Evolutionary conservation across 768 basidiomycete species (phyloP).

Genomic region (Suillus discolor): DNA sequence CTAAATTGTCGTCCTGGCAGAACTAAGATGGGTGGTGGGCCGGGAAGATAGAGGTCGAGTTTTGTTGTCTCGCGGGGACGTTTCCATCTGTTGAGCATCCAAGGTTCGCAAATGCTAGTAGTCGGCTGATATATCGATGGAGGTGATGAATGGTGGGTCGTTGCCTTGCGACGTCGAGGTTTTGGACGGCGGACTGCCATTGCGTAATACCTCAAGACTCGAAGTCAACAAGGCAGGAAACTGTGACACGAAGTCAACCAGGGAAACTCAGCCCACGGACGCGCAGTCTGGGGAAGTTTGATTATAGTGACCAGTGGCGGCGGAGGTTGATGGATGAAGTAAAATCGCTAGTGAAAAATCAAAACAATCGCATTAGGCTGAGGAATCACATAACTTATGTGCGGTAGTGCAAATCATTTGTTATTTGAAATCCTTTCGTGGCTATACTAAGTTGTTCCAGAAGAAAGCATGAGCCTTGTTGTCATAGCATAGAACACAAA

Average conservation of each 20-base stretch:
- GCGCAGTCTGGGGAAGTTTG: neutral
- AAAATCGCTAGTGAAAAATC: neutral
- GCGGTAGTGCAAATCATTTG: neutral
- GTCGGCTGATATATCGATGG: neutral
- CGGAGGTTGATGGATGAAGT: neutral
- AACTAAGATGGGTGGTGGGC: constrained; percentile 1
- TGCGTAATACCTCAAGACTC: neutral
- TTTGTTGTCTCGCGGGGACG: neutral
- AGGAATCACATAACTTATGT: neutral
- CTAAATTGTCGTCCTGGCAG: constrained; percentile 1
- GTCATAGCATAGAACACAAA: neutral
- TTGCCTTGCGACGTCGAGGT: neutral
- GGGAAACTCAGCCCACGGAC: neutral
- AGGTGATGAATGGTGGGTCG: neutral
- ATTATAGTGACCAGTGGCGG: neutral
- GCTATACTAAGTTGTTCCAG: neutral
- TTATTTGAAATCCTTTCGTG: neutral
- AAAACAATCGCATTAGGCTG: neutral
- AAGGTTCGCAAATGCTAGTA: neutral
- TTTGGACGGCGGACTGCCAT: neutral
- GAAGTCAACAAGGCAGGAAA: too few relatives aligned
- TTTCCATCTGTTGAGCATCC: neutral
- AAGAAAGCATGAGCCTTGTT: neutral
- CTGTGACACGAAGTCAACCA: neutral
- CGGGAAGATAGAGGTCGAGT: constrained; percentile 8